Evolutionary conservation across 1,139 yeast genomes (phyloP).

Genomic region (Zygosaccharomyces pseudobailii): DNA sequence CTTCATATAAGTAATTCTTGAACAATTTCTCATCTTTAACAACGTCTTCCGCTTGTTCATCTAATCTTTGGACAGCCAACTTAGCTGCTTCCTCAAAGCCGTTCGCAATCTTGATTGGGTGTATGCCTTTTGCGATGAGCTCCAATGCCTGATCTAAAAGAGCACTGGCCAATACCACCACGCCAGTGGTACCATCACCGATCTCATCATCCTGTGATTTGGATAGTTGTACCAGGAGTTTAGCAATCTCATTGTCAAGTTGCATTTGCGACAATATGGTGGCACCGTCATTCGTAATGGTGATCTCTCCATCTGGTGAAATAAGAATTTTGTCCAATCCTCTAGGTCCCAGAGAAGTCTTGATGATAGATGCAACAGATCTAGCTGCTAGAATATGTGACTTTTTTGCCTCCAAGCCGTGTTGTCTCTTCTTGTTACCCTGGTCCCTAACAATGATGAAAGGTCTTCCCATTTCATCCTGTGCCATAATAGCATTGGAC

Average conservation of each 20-base stretch:
- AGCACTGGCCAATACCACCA: constrained; percentile 93
- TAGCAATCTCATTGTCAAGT: constrained; percentile 92
- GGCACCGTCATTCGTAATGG: constrained; percentile 98
- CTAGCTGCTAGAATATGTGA: constrained; percentile 94
- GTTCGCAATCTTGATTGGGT: constrained; percentile 93
- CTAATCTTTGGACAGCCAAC: constrained; percentile 75
- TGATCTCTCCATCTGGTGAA: constrained; percentile 93
- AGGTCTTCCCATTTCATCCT: constrained; percentile 99
- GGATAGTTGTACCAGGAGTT: constrained; percentile 86
- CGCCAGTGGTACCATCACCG: constrained; percentile 99
- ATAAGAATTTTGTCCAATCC: constrained; percentile 96
- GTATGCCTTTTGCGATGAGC: constrained; percentile 93
- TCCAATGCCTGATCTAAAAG: constrained; percentile 91
- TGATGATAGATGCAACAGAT: constrained; percentile 87
- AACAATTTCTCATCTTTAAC: constrained; percentile 36
- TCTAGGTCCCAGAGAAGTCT: constrained; percentile 92
- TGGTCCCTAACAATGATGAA: constrained; percentile 96
- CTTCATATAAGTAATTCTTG: constrained; percentile 62
- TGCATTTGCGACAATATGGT: constrained; percentile 96
- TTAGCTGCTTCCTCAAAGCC: constrained; percentile 98
- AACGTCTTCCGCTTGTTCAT: constrained; percentile 54
- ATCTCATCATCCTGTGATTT: constrained; percentile 97
- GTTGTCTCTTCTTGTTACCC: constrained; percentile 86
- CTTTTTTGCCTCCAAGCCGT: constrained; percentile 93
- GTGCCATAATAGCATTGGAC: constrained; percentile 97